Percentiles rank a stretch among this genome's conserved stretches.
Evolutionary conservation across 257 asterid genomes (phyloP).

Genomic region (Nicotiana otophora): DNA sequence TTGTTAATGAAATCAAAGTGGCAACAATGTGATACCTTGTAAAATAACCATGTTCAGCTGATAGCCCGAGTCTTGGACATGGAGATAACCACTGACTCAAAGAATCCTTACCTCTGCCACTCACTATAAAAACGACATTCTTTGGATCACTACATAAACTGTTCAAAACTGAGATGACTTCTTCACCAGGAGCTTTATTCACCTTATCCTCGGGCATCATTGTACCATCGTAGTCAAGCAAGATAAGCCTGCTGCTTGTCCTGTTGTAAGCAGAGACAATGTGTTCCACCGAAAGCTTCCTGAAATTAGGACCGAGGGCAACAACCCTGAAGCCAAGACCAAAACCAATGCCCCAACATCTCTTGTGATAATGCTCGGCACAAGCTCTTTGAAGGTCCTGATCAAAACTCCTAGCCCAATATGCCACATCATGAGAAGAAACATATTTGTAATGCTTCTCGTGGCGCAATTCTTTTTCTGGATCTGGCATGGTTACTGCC

Average conservation of each 20-base stretch:
- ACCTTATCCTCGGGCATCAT: constrained; percentile 65
- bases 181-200: constrained; percentile 61
- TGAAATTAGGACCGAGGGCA: constrained; percentile 65
- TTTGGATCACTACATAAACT: constrained; percentile 62
- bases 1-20: too few relatives aligned
- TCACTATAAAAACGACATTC: constrained; percentile 65
- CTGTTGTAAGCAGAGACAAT: constrained; percentile 47
- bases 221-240: constrained; percentile 83
- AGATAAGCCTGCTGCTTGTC: constrained; percentile 50
- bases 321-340: constrained; percentile 61
- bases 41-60: constrained; percentile 86
- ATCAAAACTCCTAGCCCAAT: constrained; percentile 76
- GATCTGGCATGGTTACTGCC: constrained; percentile 48
- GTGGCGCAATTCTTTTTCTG: constrained; percentile 67
- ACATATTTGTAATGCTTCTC: constrained; percentile 78
- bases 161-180: constrained; percentile 52
- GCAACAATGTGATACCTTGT: constrained; percentile 36
- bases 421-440: constrained; percentile 69
- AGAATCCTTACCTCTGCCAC: constrained; percentile 75
- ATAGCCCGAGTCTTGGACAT: constrained; percentile 64
- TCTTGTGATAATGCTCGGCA: constrained; percentile 53
- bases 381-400: constrained; percentile 74
- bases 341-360: constrained; percentile 94
- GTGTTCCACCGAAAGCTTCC: constrained; percentile 68
- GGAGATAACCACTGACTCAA: constrained; percentile 64